These are phyloP conservation scores for Suillus fuscotomentosus DNA, from an alignment of 768 basidiomycete species.

Conservation along the genomic window DNA sequence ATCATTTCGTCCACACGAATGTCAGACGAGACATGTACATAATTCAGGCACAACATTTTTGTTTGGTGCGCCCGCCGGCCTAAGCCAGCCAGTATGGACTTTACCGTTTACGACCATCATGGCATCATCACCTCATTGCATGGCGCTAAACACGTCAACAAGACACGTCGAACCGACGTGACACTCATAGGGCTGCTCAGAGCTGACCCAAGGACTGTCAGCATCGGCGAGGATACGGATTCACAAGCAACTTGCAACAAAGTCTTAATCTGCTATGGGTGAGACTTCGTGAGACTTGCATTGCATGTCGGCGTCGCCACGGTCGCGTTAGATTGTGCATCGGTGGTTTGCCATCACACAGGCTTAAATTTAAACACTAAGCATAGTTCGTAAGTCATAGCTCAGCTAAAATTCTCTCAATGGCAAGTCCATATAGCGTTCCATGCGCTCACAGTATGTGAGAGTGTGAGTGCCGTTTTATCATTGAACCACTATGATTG, in stretches of 20 bases:
- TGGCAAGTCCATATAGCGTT: too few relatives aligned
- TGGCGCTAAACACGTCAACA: not conserved
- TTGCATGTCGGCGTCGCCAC: not conserved
- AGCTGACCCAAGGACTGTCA: not conserved
- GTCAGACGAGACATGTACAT: too few relatives aligned
- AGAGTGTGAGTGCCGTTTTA: not conserved
- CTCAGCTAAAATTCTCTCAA: not conserved
- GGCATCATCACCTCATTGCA: not conserved
- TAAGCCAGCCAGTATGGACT: too few relatives aligned
- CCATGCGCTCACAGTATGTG: too few relatives aligned
- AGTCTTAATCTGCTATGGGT: not conserved
- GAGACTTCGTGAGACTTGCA: not conserved
- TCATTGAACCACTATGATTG: not conserved
- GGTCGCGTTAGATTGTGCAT: not conserved
- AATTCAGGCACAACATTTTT: too few relatives aligned
- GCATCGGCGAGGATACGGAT: not conserved
- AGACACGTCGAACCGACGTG: not conserved
- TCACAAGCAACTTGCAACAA: not conserved
- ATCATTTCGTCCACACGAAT: too few relatives aligned
- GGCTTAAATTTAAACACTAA: not conserved
- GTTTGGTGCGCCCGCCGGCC: too few relatives aligned
- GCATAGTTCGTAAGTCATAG: not conserved
- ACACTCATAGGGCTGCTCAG: not conserved
- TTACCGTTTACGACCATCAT: not conserved
- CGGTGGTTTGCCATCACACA: not conserved